Evolutionary conservation across 805 yeast species (phyloP).

Genomic region (Kluyveromyces nonfermentans): DNA sequence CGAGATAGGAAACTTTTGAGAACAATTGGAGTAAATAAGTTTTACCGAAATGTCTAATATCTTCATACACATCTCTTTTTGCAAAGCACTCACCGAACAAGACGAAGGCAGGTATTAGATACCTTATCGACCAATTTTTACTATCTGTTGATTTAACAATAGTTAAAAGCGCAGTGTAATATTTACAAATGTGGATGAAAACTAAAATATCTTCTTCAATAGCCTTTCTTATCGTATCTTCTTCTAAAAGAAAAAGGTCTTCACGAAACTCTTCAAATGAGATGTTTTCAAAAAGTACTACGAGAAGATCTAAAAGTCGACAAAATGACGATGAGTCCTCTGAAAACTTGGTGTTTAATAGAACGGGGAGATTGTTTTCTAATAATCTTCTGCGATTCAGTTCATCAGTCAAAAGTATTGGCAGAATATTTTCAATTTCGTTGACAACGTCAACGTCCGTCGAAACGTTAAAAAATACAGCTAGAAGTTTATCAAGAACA

Average conservation of each 20-base stretch:
- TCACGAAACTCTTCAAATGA: constrained; percentile 12
- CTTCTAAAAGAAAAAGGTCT: constrained; percentile 12
- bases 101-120: constrained; percentile 8
- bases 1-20: constrained; percentile 17
- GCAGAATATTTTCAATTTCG: constrained; percentile 18
- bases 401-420: constrained; percentile 13
- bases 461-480: constrained; percentile 14
- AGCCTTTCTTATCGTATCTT: constrained; percentile 9
- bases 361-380: constrained; percentile 12
- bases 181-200: constrained; percentile 18
- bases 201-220: constrained; percentile 15
- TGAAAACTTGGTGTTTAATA: constrained; percentile 11
- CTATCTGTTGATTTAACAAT: background rate
- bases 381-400: constrained; percentile 17
- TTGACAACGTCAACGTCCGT: constrained; percentile 16
- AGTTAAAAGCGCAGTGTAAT: constrained; percentile 12
- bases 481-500: constrained; percentile 16
- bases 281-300: constrained; percentile 8
- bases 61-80: constrained; percentile 10
- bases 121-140: constrained; percentile 12
- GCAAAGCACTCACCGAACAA: constrained; percentile 16
- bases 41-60: constrained; percentile 15
- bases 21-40: constrained; percentile 19
- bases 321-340: constrained; percentile 11
- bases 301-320: constrained; percentile 20